phyloP scores from a whole-genome alignment of 495 filamentous ascomycete species.

The Pyrenula massariospora region DNA sequence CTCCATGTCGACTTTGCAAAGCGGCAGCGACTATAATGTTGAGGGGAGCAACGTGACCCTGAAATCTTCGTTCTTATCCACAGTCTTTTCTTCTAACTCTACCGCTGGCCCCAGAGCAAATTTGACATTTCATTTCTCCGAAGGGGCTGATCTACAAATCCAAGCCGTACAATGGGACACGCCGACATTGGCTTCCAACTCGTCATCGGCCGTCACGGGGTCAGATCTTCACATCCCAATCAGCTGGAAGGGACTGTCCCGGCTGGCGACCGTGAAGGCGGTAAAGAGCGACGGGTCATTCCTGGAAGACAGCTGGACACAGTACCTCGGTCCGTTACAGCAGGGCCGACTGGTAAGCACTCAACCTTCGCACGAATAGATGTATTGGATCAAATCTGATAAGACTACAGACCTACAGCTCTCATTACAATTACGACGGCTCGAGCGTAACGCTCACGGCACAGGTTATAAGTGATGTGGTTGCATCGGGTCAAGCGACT shows the following conservation, averaged over 20 bases:
- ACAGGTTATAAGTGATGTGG: constrained; percentile 30
- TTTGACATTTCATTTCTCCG: constrained; percentile 38
- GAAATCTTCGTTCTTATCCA: constrained; percentile 32
- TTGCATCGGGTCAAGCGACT: constrained; percentile 27
- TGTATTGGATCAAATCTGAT: background rate
- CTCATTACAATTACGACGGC: constrained; percentile 39
- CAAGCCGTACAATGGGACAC: constrained; percentile 38
- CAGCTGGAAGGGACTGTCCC: constrained; percentile 34
- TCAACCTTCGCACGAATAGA: background rate
- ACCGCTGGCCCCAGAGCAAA: constrained; percentile 32
- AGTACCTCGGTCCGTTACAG: constrained; percentile 42
- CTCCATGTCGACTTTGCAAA: constrained; percentile 16
- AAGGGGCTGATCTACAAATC: constrained; percentile 31
- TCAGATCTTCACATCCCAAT: constrained; percentile 38
- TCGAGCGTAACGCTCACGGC: constrained; percentile 29
- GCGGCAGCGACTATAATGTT: constrained; percentile 33
- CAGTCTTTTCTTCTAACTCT: constrained; percentile 22
- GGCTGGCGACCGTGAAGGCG: constrained; percentile 42
- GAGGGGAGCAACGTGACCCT: constrained; percentile 33
- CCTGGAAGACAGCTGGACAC: constrained; percentile 46
- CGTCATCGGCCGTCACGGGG: constrained; percentile 26
- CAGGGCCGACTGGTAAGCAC: constrained; percentile 30
- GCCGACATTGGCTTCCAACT: constrained; percentile 26
- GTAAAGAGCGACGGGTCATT: constrained; percentile 31
- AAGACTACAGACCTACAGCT: constrained; percentile 24